These are phyloP conservation scores for Microbotryum scabiosae DNA, from an alignment of 1,284 basidiomycete genomes.

Conservation along the genomic window DNA sequence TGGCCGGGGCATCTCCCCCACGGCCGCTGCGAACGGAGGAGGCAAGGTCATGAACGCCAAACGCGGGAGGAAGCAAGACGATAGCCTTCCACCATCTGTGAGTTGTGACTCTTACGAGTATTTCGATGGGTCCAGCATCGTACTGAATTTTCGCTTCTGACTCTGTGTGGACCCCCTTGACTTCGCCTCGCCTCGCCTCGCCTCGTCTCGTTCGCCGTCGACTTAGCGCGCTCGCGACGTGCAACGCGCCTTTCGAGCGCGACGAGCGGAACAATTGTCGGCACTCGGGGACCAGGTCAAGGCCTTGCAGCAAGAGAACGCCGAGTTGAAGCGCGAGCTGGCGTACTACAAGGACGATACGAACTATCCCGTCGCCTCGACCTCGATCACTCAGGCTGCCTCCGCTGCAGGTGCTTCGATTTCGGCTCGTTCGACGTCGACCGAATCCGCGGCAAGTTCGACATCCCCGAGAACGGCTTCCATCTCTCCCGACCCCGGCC, in stretches of 20 bases:
- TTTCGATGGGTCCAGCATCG: no score
- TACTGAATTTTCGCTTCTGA: no score
- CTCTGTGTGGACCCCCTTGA: no score
- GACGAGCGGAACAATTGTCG: slow-evolving; percentile 78
- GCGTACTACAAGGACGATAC: neutral
- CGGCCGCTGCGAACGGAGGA: no score
- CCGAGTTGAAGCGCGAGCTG: slow-evolving; percentile 50
- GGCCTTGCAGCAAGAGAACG: slow-evolving; percentile 77
- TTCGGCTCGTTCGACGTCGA: no score
- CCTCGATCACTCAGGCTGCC: neutral
- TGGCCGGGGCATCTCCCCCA: no score
- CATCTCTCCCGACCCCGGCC: neutral
- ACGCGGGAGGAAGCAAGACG: slow-evolving; percentile 12
- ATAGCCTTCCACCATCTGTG: slow-evolving; percentile 8
- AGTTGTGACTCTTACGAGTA: neutral
- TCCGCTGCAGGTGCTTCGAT: neutral
- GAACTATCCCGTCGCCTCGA: no score
- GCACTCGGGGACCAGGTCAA: slow-evolving; percentile 71
- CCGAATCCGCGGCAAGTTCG: neutral
- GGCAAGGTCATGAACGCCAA: neutral
- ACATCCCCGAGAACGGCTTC: neutral
- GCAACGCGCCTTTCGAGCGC: slow-evolving; percentile 80
- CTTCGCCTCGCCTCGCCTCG: no score
- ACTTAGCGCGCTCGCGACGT: slow-evolving; percentile 68
- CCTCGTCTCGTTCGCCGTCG: neutral